These are phyloP conservation scores for Hyphopichia wangnamkhiaoensis DNA, from an alignment of 1,139 yeast genomes.

Conservation along the genomic window DNA sequence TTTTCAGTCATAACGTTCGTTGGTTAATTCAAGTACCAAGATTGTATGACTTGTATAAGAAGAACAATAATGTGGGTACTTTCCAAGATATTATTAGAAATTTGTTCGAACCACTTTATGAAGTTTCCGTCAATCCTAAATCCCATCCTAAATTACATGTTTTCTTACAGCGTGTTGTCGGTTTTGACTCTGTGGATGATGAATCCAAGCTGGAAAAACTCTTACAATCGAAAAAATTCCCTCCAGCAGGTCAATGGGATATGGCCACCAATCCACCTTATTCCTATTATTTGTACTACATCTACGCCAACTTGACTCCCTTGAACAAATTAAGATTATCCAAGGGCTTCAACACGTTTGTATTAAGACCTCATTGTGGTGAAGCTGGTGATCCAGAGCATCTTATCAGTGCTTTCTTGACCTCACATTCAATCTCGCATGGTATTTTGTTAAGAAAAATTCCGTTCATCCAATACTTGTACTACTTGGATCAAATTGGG, in stretches of 20 bases:
- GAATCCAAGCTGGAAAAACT: conserved; percentile 90
- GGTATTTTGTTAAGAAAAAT: conserved; percentile 91
- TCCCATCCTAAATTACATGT: conserved; percentile 86
- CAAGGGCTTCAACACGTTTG: conserved; percentile 82
- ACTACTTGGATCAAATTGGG: conserved; percentile 91
- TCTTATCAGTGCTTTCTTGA: conserved; percentile 82
- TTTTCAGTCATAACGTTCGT: conserved; percentile 90
- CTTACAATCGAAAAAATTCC: conserved; percentile 71
- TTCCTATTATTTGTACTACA: conserved; percentile 87
- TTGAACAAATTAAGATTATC: conserved; percentile 78
- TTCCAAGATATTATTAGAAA: conserved; percentile 80
- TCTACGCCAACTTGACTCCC: conserved; percentile 82
- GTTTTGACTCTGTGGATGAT: conserved; percentile 98
- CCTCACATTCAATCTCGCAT: conserved; percentile 92
- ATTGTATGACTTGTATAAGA: conserved; percentile 84
- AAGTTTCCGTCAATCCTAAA: conserved; percentile 81
- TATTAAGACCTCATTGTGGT: conserved; percentile 95
- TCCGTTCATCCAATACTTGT: conserved; percentile 91
- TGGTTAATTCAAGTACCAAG: conserved; percentile 97
- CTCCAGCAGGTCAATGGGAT: conserved; percentile 82
- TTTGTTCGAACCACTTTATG: conserved; percentile 86
- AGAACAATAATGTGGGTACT: conserved; percentile 63
- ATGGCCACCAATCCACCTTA: conserved; percentile 88
- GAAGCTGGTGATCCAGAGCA: conserved; percentile 99
- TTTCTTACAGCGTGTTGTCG: conserved; percentile 90